Evolutionary conservation across 1,284 basidiomycete genomes (phyloP), one percentile per base, ranked within the genome.

Genomic region (Apiotrichum domesticum): DNA sequence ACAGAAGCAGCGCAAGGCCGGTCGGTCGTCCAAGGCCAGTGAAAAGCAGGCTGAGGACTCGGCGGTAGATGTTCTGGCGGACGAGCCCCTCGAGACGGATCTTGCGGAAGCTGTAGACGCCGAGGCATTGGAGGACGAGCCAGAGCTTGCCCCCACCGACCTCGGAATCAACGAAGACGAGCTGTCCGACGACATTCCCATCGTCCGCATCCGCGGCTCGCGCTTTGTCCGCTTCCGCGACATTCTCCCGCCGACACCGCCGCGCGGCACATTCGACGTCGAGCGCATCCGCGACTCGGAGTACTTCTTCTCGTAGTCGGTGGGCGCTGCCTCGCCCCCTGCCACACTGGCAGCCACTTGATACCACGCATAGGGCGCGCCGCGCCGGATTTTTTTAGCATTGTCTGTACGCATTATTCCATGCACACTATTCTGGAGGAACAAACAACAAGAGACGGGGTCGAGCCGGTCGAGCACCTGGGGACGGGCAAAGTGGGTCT

Each of bases 251-350:
- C 84, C 86, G 0, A 77, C 94, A 29, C 95, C 95, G 0, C 75
- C 84, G 71, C 90, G 91, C 79, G 96, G 95, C 58, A 79, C 82
- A 56, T 98, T 98, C 73, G 84, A 93, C 66, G 91, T 99, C 59
- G 80, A 84, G 69, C 82, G 82, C 62, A 94, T 98, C 77, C 86
- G 87, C 71, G 76, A 84, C 50, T 90, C 87, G 44, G 80, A 82
- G 47, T 97, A 96, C 77, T 97, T 97, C 83, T 96, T 95, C 81
- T 76, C 74, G 37, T 77, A 69, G 61, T 39, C 37, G 13, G 37
- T 39, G 37, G 37, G 37, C 21, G 21, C 21, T 21, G 21, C 21
- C 21, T 21, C 21, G 21, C 21, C 21, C 21, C 21, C 21, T 21
- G 21, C 21, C 21, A 21, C 21, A 21, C 21, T 21, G 21, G 21